Conservation (phyloP, 2,329 filamentous ascomycete genomes). For the Shiraia bambusicola region DNA sequence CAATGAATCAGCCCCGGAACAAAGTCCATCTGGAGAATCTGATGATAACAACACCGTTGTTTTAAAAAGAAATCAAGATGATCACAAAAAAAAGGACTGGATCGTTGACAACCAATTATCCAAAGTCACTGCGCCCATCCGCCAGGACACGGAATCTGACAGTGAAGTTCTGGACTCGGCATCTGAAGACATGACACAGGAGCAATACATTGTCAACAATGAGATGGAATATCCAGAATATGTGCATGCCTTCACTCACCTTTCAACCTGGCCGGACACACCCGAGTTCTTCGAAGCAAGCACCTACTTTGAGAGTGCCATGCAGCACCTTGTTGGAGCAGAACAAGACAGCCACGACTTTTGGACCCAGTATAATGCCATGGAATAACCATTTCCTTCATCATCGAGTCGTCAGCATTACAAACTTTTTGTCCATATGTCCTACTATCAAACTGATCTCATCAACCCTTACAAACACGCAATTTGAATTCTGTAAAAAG, state of each 20-base stretch:
- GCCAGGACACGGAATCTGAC: background rate
- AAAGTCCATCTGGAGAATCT: too few species aligned
- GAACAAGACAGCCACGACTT: slow-evolving; percentile 1
- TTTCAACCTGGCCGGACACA: background rate
- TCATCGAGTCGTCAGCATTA: background rate
- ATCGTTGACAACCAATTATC: slow-evolving; percentile 8
- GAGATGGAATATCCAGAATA: background rate
- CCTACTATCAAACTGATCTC: too few species aligned
- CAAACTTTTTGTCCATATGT: too few species aligned
- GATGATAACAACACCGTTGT: too few species aligned
- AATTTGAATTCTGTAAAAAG: too few species aligned
- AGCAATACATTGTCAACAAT: background rate
- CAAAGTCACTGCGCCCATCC: slow-evolving; percentile 11
- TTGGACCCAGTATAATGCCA: slow-evolving; percentile 6
- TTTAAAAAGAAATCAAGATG: background rate
- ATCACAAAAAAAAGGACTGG: background rate
- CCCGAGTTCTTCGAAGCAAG: background rate
- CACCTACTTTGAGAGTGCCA: slow-evolving; percentile 8
- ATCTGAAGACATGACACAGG: slow-evolving; percentile 1
- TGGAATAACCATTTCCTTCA: background rate
- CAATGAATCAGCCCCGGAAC: too few species aligned
- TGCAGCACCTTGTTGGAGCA: slow-evolving; percentile 3
- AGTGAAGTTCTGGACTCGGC: background rate
- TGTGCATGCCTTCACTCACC: background rate
- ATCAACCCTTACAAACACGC: too few species aligned